Base-by-base conservation (phyloP, 495 filamentous ascomycete species). In the Aspergillus taichungensis region DNA sequence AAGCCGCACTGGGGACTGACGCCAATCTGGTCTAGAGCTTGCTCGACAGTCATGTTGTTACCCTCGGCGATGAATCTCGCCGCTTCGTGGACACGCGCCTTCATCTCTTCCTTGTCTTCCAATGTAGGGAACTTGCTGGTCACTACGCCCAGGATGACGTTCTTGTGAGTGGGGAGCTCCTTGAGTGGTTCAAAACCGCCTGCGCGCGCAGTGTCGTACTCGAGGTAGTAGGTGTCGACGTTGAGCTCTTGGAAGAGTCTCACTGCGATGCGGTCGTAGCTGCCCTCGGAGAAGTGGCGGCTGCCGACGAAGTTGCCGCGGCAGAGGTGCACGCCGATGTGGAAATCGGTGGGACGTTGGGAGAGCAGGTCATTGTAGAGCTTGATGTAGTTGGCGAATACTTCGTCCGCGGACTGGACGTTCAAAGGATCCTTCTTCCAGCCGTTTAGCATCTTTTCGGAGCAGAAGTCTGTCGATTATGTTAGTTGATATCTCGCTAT, bases 1-100 rank as follows among this genome's bases (percentile, higher is more conserved):
- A 89, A 89, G 8, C 86, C 86, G 63, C 85, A 90, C 69, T 90
- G 85, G 0, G 85, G 85, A 60, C 79, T 85, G 35, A 88, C 75
- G 50, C 74, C 75, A 33, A 88, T 66, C 50, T 83, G 77, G 59
- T 82, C 75, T 13, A 89, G 63, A 0, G 83, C 83, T 57, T 84
- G 76, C 55, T 83, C 75, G 24, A 75, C 66, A 8, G 66, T 74
- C 60, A 83, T 68, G 32, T 74, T 73, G 39, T 74, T 79, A 0
- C 85, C 84, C 61, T 83, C 69, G 2, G 83, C 83, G n/a, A 88
- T 75, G 54, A 81, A 78, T 37, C 80, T 74, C 28, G 85, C 85
- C 0, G 85, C 85, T 43, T 78, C 72, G 45, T 75, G 70, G 6
- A 88, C 76, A 7, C 82, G 68, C 47, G 68, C 66, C 68, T 85